Evolutionary conservation across 148 eudicot genomes (phyloP), one percentile per base, ranked within the genome.

Genomic region (Camellia japonica): DNA sequence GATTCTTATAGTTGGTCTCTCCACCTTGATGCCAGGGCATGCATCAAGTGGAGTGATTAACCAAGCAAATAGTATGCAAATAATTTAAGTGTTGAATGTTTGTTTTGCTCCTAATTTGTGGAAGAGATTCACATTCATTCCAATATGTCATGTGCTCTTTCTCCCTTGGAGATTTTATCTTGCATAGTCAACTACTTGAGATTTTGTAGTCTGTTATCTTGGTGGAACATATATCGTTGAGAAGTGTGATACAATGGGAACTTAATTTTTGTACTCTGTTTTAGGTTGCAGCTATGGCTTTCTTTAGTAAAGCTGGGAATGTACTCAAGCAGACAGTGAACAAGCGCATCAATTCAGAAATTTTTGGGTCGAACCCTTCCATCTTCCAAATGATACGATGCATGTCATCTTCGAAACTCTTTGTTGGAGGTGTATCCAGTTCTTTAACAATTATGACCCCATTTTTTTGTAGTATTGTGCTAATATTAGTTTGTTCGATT

Each of bases 361-460:
- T 84, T 64, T 85, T 91, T 49, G 78, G 84, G 59, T 86, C 97
- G n/a, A 90, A 61, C 19, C 88, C 93, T 5, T 92, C 95, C 16
- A 77, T 96, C 72, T 88, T 84, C 78, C 97, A 93, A 80, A 86
- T 85, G 41, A 59, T 96, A 62, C 81, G 97, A 91, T 88, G 90
- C 82, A 91, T 92, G 95, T 92, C 99, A 75, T 77, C 88, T 49
- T 81, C 92, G 4, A 93, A 91, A 69, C 41, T 96, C 58, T 96
- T 93, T 82, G 64, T 96, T 79, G 99, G 98, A 90, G 99, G 99
- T 96, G 44, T 66, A 63, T 13, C 11, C 58, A n/a, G 63, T 19
- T 79, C 38, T 30, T 30, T 38, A 18, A 42, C 10, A 13, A 14
- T 14, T 62, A 18, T 13, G 49, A 41, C 20, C 11, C 47, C 18